Conservation (phyloP, 2,329 filamentous ascomycete genomes). For the Cadophora luteo-olivacea region DNA sequence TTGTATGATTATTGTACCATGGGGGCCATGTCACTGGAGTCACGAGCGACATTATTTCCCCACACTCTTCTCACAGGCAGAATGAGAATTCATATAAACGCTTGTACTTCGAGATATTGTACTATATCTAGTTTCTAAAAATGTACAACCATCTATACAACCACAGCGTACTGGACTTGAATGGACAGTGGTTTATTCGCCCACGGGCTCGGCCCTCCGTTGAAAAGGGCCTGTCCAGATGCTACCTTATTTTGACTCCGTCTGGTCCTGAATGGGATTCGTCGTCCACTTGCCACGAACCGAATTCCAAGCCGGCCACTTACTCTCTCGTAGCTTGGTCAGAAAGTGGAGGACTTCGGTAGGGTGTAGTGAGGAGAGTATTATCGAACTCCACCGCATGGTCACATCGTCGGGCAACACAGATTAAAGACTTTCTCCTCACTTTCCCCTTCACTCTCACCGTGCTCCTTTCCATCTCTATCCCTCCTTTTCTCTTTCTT, state of each 20-base stretch:
- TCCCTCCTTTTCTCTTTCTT: not conserved
- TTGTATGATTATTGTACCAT: slow-evolving; percentile 31
- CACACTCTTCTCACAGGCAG: slow-evolving; percentile 28
- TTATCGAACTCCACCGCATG: not conserved
- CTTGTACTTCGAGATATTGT: slow-evolving; percentile 21
- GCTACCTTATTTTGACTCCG: not conserved
- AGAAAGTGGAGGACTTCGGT: not conserved
- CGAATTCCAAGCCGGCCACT: not conserved
- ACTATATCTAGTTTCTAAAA: slow-evolving; percentile 28
- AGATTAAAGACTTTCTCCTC: slow-evolving; percentile 5
- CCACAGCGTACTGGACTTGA: not conserved
- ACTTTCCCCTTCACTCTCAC: not conserved
- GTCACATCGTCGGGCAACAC: not conserved
- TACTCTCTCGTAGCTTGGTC: not conserved
- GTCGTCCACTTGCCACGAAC: slow-evolving; percentile 4
- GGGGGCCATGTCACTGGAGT: slow-evolving; percentile 22
- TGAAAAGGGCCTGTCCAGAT: slow-evolving; percentile 2
- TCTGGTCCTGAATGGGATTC: not conserved
- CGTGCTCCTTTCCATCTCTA: not conserved
- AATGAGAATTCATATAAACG: slow-evolving; percentile 31
- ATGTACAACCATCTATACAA: slow-evolving; percentile 20
- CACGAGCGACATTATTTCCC: slow-evolving; percentile 22
- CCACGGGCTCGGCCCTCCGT: slow-evolving; percentile 4
- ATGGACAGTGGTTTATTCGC: not conserved
- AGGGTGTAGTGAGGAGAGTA: not conserved